These are phyloP conservation scores for Porcisia deanei DNA, from an alignment of 208 protist species.

Conservation along the genomic window DNA sequence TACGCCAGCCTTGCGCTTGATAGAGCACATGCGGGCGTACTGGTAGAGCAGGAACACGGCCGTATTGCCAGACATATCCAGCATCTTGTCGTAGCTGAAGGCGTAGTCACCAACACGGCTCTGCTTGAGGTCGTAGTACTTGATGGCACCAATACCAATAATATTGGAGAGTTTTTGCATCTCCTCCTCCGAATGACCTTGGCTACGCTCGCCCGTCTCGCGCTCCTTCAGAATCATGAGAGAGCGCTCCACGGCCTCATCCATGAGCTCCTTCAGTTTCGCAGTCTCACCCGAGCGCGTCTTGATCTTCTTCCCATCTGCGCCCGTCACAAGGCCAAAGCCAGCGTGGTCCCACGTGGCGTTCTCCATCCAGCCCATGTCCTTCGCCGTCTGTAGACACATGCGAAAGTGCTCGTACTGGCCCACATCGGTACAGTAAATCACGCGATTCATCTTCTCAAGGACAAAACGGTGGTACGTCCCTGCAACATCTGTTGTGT, in stretches of 20 bases:
- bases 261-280: slow-evolving; percentile 95
- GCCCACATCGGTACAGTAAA: slow-evolving; percentile 96
- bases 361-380: slow-evolving; percentile 88
- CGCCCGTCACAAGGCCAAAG: slow-evolving; percentile 93
- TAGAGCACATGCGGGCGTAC: slow-evolving; percentile 96
- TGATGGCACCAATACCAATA: slow-evolving; percentile 95
- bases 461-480: slow-evolving; percentile 92
- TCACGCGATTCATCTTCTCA: slow-evolving; percentile 86
- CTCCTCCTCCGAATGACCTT: slow-evolving; percentile 85
- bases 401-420: slow-evolving; percentile 95
- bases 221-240: slow-evolving; percentile 83
- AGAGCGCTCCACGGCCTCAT: slow-evolving; percentile 92
- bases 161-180: slow-evolving; percentile 82
- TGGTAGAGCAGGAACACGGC: slow-evolving; percentile 97
- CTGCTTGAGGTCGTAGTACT: slow-evolving; percentile 97
- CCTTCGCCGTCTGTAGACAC: slow-evolving; percentile 84
- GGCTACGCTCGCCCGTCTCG: slow-evolving; percentile 69
- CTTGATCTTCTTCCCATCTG: slow-evolving; percentile 96
- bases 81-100: slow-evolving; percentile 97
- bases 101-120: slow-evolving; percentile 94
- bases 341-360: slow-evolving; percentile 92
- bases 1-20: slow-evolving; percentile 90
- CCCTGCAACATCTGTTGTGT: slow-evolving; percentile 93
- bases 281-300: slow-evolving; percentile 95
- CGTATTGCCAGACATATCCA: slow-evolving; percentile 96